Base-by-base conservation (phyloP, 2,329 filamentous ascomycete genomes). In the Pezicula neosporulosa region DNA sequence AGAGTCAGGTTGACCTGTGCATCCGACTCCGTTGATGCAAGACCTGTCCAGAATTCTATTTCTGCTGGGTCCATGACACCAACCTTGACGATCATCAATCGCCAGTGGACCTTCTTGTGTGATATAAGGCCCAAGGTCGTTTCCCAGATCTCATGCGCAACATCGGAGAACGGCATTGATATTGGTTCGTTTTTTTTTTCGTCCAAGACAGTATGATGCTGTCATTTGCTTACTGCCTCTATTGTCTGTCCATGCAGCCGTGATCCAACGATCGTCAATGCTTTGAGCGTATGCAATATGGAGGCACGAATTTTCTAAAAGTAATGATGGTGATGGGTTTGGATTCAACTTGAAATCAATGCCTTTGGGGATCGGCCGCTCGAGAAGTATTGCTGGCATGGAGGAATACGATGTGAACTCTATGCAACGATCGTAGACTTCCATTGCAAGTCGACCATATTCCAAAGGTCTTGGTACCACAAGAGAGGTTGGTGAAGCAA, bases 231-330 rank as follows among this genome's bases (percentile, higher is more conserved):
- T 82, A 53, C 81, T 82, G 2, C 90, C 90, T 24, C 81, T 80
- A 58, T 84, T 89, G 63, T 95, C 89, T 1, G 86, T 89, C 90
- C 90, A 95, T 0, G 87, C 86, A 6, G 83, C 87, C 12, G 85
- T 86, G 36, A 94, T 72, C 90, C 90, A 96, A 8, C 85, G 76
- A 18, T 86, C 82, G 65, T 93, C 88, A 10, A 85, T 75, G 62
- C 88, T 92, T 50, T 85, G 78, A 2, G 87, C 82, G 62, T 95
- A 95, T 1, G 86, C 88, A 42, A 95, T 73, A 65, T 96, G 90
- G 28, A 96, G 82, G 62, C 87, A 87, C 0, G 84, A 88, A 57
- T 91, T 90, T 64, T 94, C 89, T 50, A 87, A 82, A 48, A 94
- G 74, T 6, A 93, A 72, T 16, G 90, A 88, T 16, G 83, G 80